Evolutionary conservation across 768 basidiomycete species (phyloP).

Genomic region (Collybia sordida): DNA sequence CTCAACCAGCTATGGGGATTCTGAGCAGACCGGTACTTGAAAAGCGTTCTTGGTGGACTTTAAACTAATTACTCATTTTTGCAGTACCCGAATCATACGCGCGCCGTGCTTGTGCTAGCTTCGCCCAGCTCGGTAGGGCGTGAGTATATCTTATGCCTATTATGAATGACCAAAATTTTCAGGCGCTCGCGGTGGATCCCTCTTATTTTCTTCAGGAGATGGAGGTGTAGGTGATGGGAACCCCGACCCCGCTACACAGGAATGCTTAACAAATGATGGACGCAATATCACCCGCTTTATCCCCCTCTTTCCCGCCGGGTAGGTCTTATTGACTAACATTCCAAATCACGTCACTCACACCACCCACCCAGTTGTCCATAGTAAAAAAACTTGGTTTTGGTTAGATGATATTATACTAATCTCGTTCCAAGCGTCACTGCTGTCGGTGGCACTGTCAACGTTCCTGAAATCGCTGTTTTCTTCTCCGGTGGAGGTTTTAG

Average conservation of each 20-base stretch:
- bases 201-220: constrained; percentile 59
- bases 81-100: constrained; percentile 45
- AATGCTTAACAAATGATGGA: constrained; percentile 51
- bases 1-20: constrained; percentile 68
- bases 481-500: constrained; percentile 80
- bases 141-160: neutral
- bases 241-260: constrained; percentile 37
- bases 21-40: constrained; percentile 60
- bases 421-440: constrained; percentile 47
- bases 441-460: constrained; percentile 51
- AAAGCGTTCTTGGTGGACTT: neutral
- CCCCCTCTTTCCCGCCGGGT: constrained; percentile 53
- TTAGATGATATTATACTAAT: neutral
- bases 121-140: constrained; percentile 48
- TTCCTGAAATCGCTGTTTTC: constrained; percentile 56
- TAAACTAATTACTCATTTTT: constrained; percentile 22
- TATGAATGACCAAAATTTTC: neutral
- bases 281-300: constrained; percentile 42
- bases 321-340: constrained; percentile 9
- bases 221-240: constrained; percentile 55
- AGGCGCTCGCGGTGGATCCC: constrained; percentile 52
- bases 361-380: constrained; percentile 7
- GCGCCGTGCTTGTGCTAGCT: constrained; percentile 42
- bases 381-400: neutral
- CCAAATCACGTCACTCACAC: neutral